phyloP scores from a whole-genome alignment of 192 early-diverging fungal genomes.

The Spizellomyces punctatus region DNA sequence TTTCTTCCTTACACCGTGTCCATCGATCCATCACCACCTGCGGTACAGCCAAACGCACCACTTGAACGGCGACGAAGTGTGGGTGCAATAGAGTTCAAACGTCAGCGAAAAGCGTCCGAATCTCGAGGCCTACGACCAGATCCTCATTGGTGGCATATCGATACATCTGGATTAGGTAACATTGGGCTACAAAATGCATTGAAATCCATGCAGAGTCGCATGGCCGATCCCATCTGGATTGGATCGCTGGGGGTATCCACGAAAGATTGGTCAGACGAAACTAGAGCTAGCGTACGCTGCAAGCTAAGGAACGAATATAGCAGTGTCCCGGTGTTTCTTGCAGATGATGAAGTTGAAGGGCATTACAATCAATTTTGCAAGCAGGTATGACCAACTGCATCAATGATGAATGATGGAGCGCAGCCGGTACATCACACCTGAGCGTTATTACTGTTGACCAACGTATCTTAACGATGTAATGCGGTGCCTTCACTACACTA shows the following conservation, averaged over 20 bases:
- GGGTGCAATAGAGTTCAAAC: conserved; percentile 28
- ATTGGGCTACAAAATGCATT: conserved; percentile 95
- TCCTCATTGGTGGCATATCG: conserved; percentile 46
- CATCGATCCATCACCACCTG: conserved; percentile 8
- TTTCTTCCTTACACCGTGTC: conserved; percentile 39
- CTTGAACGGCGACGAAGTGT: conserved; percentile 30
- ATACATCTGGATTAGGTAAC: conserved; percentile 79
- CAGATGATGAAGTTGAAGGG: conserved; percentile 81
- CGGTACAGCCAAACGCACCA: neutral
- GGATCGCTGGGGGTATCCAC: conserved; percentile 76
- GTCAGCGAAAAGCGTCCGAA: conserved; percentile 24
- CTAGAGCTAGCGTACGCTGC: conserved; percentile 57
- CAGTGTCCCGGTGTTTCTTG: conserved; percentile 79
- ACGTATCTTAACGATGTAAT: neutral
- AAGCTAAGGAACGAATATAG: conserved; percentile 66
- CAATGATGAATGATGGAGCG: too few relatives aligned
- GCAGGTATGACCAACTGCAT: conserved; percentile 61
- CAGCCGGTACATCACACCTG: too few relatives aligned
- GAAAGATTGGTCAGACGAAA: conserved; percentile 64
- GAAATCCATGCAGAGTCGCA: conserved; percentile 48
- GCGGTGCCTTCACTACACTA: neutral
- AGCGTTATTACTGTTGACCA: too few relatives aligned
- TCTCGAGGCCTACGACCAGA: conserved; percentile 14
- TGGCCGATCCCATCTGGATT: conserved; percentile 41
- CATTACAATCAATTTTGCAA: conserved; percentile 96